A percentile compares a stretch with the other conserved stretches of the same genome.
These are phyloP conservation scores for Leptoxyphium fumago DNA, from an alignment of 2,329 filamentous ascomycete species.

Conservation along the genomic window DNA sequence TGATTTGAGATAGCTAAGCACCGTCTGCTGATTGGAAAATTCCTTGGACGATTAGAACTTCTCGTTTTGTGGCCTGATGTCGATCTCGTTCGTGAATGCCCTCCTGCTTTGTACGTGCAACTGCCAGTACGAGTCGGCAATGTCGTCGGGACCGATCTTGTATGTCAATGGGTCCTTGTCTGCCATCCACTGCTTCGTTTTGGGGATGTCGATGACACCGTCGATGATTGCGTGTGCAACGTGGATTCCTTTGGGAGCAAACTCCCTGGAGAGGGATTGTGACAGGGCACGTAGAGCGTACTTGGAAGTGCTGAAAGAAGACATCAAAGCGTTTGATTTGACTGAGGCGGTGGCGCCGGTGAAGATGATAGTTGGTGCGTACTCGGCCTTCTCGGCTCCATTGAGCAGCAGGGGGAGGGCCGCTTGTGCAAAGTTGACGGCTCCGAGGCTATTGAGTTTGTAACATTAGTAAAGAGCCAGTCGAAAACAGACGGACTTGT, in stretches of 20 bases:
- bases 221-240: conserved; percentile 73
- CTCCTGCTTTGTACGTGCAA: conserved; percentile 68
- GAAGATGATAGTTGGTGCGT: conserved; percentile 46
- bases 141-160: conserved; percentile 68
- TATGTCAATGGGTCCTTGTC: conserved; percentile 39
- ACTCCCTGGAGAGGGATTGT: conserved; percentile 68
- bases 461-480: too few relatives aligned
- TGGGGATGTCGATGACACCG: conserved; percentile 68
- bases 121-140: conserved; percentile 76
- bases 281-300: conserved; percentile 61
- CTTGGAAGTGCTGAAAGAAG: conserved; percentile 63
- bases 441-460: conserved; percentile 39
- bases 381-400: conserved; percentile 25
- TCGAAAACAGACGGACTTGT: too few relatives aligned
- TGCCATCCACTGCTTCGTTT: conserved; percentile 46
- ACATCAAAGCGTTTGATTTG: conserved; percentile 54
- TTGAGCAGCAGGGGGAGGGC: conserved; percentile 56
- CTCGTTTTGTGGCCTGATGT: conserved; percentile 66
- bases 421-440: conserved; percentile 61
- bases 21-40: too few relatives aligned
- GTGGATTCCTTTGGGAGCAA: conserved; percentile 71
- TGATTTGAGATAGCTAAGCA: conserved; percentile 10
- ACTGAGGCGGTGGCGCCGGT: conserved; percentile 75
- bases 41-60: conserved; percentile 46
- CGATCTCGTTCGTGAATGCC: conserved; percentile 68